Evolutionary conservation across 2,329 filamentous ascomycete genomes (phyloP), one percentile per base, ranked within the genome.

Genomic region (Podosphaera xanthii): DNA sequence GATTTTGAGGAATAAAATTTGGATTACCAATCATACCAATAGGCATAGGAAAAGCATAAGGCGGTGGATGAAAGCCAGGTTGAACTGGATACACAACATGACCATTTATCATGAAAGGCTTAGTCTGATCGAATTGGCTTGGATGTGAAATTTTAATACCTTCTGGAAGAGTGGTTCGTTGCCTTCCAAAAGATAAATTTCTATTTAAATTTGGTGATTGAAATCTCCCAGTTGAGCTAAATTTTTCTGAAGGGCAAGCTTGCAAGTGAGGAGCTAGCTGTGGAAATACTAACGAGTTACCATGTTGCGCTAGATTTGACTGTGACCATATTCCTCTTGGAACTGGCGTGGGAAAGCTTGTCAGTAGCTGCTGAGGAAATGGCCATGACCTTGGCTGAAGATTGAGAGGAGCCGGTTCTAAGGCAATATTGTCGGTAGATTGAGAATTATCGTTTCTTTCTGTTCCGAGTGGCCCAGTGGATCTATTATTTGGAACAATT

Each of bases 401-500:
- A 12, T 34, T 40, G 46, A 50, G n/a, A n/a, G 46, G n/a, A 33
- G 57, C 31, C 22, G 50, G 38, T 44, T 35, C 59, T 42, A 44
- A 35, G 2, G 63, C 60, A 35, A 36, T 49, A 38, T 61, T 60
- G 14, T 48, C 14, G 2, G 30, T 38, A 22, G 52, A 30, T 31
- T 58, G 58, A 31, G 59, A 46, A 30, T 68, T 66, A 9, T 67
- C 65, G 58, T 65, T 68, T 61, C 63, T 67, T 38, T 67, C 64
- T 36, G 67, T 65, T 38, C 57, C 48, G 42, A 66, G 65, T 2
- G 64, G 63, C 31, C 61, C 64, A 38, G 61, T 57, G 53, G 62
- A 74, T 50, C 80, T 75, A 40, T 75, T 82, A 65, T 84, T 84
- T 56, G 80, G 81, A 0, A 84, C 81, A 64, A 84, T 84, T 44